A percentile compares a stretch with the other conserved stretches of the same genome.
Evolutionary conservation across 2,329 filamentous ascomycete genomes (phyloP).

Genomic region (Fusarium incarnatum): DNA sequence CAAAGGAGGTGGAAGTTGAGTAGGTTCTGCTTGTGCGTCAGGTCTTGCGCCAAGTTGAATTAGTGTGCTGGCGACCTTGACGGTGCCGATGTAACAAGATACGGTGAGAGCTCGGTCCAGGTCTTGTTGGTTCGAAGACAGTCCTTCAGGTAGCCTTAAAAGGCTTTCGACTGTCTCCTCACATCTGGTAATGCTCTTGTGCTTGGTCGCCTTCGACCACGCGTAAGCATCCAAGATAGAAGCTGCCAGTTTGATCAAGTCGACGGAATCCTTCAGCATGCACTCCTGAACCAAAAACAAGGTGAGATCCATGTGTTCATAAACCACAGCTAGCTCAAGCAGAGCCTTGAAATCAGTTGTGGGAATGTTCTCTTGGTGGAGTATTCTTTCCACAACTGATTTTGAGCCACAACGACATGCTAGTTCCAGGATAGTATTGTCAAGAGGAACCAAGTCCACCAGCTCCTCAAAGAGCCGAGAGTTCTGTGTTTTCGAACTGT

Average conservation of each 20-base stretch:
- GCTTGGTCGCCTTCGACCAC: not conserved
- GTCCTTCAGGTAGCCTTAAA: not conserved
- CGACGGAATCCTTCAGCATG: not conserved
- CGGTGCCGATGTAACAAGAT: not conserved
- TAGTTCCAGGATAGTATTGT: not conserved
- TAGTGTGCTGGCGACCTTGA: not conserved
- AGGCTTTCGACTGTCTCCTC: not conserved
- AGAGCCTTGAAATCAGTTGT: too few relatives aligned
- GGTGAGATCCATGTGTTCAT: not conserved
- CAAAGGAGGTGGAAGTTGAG: too few relatives aligned
- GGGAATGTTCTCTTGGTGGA: too few relatives aligned
- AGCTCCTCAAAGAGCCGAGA: not conserved
- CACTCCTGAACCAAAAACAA: not conserved
- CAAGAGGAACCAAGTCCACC: too few relatives aligned
- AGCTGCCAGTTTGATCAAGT: not conserved
- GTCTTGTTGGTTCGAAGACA: not conserved
- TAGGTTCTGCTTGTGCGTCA: not conserved
- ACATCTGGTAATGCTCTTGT: not conserved
- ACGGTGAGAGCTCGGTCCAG: not conserved
- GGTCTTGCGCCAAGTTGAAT: not conserved
- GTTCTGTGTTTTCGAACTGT: not conserved
- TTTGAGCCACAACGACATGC: not conserved
- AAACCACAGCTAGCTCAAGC: not conserved
- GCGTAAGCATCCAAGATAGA: not conserved
- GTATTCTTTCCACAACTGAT: too few relatives aligned